Base-by-base conservation (phyloP, 2,329 filamentous ascomycete genomes). In the Tolypocladium amazonense region DNA sequence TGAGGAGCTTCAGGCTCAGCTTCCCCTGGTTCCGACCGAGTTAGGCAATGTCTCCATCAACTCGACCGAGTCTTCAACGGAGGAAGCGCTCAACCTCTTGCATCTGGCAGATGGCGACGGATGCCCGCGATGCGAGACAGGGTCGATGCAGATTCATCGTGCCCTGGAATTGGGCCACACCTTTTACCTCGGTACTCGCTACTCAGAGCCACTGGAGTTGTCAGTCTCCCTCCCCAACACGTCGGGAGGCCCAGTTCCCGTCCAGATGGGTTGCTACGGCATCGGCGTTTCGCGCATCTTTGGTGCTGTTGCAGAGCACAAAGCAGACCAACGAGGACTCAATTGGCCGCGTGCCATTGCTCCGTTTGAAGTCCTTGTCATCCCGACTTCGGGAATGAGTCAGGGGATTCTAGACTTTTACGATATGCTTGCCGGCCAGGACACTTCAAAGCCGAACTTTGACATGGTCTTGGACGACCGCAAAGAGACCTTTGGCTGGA, bases 181-280 rank as follows among this genome's bases (percentile, higher is more conserved):
- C 0, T 99, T 99, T 75, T 87, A 95, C 71, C 85, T 99, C 1
- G 92, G 93, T 14, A 92, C 90, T 1, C 85, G 92, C 37, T 99
- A 99, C 76, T 92, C 89, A 30, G 79, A 83, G 25, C 88, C 91
- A 0, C 79, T 99, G 0, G 76, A 81, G 9, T 88, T 90, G 1
- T 79, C 74, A 0, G 81, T 94, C 2, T 75, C 77, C 5, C 62
- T 74, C 69, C 73, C 15, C 62, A 64, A 47, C 63, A 55, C 7
- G 67, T 27, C 69, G 25, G 66, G 66, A 14, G 65, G 64, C 35
- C 65, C 62, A 3, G 78, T 85, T 0, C 79, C 86, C 0, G 81
- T 96, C 68, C 85, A 96, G 64, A 99, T 99, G 94, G 94, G 94
- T 59, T 99, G 94, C 71, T 91, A 97, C 70, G 94, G 94, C 0